Evolutionary conservation across 2,329 filamentous ascomycete genomes (phyloP).

Genomic region (Curvularia eragrostidis): DNA sequence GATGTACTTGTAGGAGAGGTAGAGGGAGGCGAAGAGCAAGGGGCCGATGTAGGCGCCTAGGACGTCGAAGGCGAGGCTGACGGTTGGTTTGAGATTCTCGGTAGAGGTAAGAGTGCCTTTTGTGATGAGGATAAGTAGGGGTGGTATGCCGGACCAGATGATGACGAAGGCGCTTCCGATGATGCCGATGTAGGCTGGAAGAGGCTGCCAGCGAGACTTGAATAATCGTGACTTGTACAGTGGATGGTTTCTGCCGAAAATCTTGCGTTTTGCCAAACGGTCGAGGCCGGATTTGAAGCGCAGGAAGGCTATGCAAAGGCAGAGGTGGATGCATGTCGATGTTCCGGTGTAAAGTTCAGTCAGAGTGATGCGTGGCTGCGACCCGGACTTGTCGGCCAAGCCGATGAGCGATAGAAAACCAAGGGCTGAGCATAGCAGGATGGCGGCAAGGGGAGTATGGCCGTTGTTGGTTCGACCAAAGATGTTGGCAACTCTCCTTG

Average conservation of each 20-base stretch:
- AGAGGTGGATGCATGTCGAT: slow-evolving; percentile 37
- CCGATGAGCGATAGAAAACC: slow-evolving; percentile 39
- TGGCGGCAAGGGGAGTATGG: slow-evolving; percentile 39
- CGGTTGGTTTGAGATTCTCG: slow-evolving; percentile 16
- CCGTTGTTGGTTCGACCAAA: slow-evolving; percentile 42
- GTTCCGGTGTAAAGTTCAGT: slow-evolving; percentile 37
- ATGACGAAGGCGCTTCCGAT: slow-evolving; percentile 32
- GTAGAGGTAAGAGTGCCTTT: slow-evolving; percentile 20
- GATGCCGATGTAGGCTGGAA: slow-evolving; percentile 41
- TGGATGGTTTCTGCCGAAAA: slow-evolving; percentile 32
- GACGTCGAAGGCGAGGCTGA: slow-evolving; percentile 33
- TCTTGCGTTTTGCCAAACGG: slow-evolving; percentile 20
- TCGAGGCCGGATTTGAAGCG: slow-evolving; percentile 37
- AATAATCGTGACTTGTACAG: slow-evolving; percentile 37
- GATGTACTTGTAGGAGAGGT: slow-evolving; percentile 31
- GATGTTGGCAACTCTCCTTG: slow-evolving; percentile 23
- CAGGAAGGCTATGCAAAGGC: slow-evolving; percentile 39
- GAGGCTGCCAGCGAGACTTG: slow-evolving; percentile 43
- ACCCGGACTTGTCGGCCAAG: slow-evolving; percentile 26
- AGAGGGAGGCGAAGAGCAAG: slow-evolving; percentile 24
- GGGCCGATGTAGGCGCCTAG: slow-evolving; percentile 36
- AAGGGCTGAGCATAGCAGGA: slow-evolving; percentile 36
- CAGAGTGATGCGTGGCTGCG: slow-evolving; percentile 38
- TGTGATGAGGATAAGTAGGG: slow-evolving; percentile 32
- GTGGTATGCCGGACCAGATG: slow-evolving; percentile 36